Percentiles rank a stretch among this genome's conserved stretches.
Evolutionary conservation across 805 yeast species (phyloP).

Genomic region (Nakazawaea ishiwadae): DNA sequence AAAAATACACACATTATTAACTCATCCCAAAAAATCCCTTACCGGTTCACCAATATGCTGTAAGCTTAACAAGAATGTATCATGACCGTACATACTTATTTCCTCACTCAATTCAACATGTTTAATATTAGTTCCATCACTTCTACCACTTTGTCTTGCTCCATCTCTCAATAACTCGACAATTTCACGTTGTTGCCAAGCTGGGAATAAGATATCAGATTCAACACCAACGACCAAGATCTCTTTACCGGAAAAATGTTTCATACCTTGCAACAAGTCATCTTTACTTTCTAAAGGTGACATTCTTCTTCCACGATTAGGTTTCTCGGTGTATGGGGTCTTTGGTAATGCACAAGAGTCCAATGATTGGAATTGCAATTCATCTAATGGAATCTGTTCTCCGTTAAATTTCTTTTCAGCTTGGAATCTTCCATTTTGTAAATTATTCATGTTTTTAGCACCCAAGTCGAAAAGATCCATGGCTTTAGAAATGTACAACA

Average conservation of each 20-base stretch:
- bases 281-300: slow-evolving; percentile 50
- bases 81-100: slow-evolving; percentile 83
- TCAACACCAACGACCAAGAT: slow-evolving; percentile 87
- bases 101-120: slow-evolving; percentile 76
- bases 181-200: slow-evolving; percentile 90
- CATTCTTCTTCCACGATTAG: slow-evolving; percentile 33
- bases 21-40: slow-evolving; percentile 48
- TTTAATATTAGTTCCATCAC: slow-evolving; percentile 33
- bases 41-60: slow-evolving; percentile 80
- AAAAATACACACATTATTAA: not conserved
- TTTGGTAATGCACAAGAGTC: slow-evolving; percentile 38
- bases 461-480: slow-evolving; percentile 93
- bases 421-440: slow-evolving; percentile 33
- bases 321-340: slow-evolving; percentile 51
- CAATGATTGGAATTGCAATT: slow-evolving; percentile 24
- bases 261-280: slow-evolving; percentile 67
- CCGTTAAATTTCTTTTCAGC: slow-evolving; percentile 28
- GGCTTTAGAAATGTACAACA: slow-evolving; percentile 83
- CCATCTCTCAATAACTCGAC: slow-evolving; percentile 49
- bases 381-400: slow-evolving; percentile 19
- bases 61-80: slow-evolving; percentile 77
- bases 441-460: slow-evolving; percentile 35
- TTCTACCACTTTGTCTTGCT: slow-evolving; percentile 24
- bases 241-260: slow-evolving; percentile 55
- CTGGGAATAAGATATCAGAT: slow-evolving; percentile 86